Evolutionary conservation across 2,329 filamentous ascomycete species (phyloP).

Genomic region (Cladophialophora bantiana): DNA sequence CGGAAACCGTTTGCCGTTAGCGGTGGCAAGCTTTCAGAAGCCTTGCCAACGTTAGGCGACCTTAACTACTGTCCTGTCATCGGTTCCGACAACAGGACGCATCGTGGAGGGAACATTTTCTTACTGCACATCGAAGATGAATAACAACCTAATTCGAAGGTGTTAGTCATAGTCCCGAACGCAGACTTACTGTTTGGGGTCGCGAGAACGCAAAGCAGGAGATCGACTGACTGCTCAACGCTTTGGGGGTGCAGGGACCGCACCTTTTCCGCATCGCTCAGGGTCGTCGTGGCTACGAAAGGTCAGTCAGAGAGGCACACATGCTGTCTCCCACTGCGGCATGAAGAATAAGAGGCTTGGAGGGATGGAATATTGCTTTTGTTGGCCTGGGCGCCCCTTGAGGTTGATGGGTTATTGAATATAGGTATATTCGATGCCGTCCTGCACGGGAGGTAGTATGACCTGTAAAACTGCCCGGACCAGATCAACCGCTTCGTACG

Average conservation of each 20-base stretch:
- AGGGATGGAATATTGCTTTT: too few relatives aligned
- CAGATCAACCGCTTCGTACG: neutral
- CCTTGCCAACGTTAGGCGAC: neutral
- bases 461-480: too few relatives aligned
- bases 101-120: neutral
- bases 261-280: neutral
- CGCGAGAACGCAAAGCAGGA: neutral
- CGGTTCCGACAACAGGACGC: neutral
- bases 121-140: neutral
- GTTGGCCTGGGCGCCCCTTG: too few relatives aligned
- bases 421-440: too few relatives aligned
- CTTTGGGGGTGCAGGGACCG: neutral
- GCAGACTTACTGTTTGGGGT: neutral
- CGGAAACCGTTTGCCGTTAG: neutral
- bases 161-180: neutral
- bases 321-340: too few relatives aligned
- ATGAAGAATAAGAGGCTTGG: too few relatives aligned
- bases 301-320: too few relatives aligned
- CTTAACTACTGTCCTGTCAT: neutral
- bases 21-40: constrained; percentile 14
- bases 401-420: too few relatives aligned
- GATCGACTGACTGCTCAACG: neutral
- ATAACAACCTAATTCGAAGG: neutral
- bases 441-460: too few relatives aligned
- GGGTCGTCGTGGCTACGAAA: neutral